Conservation (phyloP, 2,329 filamentous ascomycete species). For the Orbilia blumenaviensis region DNA sequence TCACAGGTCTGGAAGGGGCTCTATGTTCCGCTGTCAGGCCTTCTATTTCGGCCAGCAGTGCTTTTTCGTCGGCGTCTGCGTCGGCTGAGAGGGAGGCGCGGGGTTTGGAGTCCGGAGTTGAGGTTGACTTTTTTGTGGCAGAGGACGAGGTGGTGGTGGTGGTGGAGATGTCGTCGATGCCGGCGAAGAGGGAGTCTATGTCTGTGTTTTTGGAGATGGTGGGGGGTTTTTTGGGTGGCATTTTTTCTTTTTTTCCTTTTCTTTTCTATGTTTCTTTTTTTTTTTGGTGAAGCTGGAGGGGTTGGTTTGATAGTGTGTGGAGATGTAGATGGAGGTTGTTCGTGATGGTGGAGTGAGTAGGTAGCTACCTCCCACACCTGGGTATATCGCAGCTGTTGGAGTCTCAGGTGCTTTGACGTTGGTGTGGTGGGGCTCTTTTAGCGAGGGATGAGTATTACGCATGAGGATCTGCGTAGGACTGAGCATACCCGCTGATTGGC, state of each 20-base stretch:
- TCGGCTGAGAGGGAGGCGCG: constrained; percentile 62
- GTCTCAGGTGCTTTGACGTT: constrained; percentile 6
- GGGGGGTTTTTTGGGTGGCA: constrained; percentile 68
- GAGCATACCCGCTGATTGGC: background rate
- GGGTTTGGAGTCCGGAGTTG: constrained; percentile 63
- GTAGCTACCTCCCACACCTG: no score
- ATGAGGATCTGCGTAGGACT: background rate
- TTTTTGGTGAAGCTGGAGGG: constrained; percentile 28
- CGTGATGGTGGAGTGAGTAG: background rate
- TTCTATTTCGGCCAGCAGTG: constrained; percentile 88
- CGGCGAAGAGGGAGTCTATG: constrained; percentile 73
- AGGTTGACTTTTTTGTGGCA: no score
- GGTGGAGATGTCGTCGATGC: constrained; percentile 66
- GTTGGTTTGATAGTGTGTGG: background rate
- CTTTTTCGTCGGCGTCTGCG: constrained; percentile 68
- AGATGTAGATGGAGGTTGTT: background rate
- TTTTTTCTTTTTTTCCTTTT: constrained; percentile 58
- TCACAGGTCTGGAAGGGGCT: constrained; percentile 75
- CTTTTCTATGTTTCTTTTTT: background rate
- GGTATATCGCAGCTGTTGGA: no score
- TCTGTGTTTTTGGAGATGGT: constrained; percentile 69
- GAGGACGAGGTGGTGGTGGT: constrained; percentile 65
- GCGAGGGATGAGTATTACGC: background rate
- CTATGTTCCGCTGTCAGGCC: constrained; percentile 77
- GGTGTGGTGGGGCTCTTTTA: background rate